phyloP scores from a whole-genome alignment of 2,329 filamentous ascomycete genomes.

The Penicillium freii region DNA sequence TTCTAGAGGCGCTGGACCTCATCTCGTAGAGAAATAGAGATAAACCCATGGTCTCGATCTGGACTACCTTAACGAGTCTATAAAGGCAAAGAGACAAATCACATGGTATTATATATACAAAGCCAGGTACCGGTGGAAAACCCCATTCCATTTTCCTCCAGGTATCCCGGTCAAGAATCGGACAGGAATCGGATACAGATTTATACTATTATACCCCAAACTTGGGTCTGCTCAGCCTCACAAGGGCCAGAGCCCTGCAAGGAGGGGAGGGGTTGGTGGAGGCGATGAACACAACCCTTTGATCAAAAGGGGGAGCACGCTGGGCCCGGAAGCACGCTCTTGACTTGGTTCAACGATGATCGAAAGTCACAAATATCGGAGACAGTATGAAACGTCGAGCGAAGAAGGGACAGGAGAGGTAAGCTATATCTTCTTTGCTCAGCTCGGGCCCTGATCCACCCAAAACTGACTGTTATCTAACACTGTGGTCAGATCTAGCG shows the following conservation, averaged over 20 bases:
- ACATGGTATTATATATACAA: not conserved
- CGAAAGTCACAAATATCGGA: not conserved
- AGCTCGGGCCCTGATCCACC: constrained; percentile 30
- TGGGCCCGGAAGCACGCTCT: not conserved
- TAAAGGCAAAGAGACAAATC: not conserved
- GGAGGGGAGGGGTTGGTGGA: not conserved
- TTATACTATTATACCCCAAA: not conserved
- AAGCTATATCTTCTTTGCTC: constrained; percentile 4
- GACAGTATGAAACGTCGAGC: not conserved
- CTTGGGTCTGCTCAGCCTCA: not conserved
- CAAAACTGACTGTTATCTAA: constrained; percentile 38
- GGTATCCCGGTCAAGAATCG: not conserved
- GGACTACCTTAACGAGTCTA: not conserved
- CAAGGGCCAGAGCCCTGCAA: not conserved
- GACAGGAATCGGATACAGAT: not conserved
- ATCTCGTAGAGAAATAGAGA: not conserved
- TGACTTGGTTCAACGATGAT: not conserved
- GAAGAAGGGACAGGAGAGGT: not conserved
- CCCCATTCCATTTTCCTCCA: not conserved
- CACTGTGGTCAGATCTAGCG: constrained; percentile 35
- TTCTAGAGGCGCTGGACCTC: too few species aligned
- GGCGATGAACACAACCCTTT: not conserved
- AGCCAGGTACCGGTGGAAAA: not conserved
- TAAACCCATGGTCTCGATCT: not conserved
- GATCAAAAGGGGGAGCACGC: not conserved